phyloP scores from a whole-genome alignment of 2,329 filamentous ascomycete species.

The Cadophora gregata region DNA sequence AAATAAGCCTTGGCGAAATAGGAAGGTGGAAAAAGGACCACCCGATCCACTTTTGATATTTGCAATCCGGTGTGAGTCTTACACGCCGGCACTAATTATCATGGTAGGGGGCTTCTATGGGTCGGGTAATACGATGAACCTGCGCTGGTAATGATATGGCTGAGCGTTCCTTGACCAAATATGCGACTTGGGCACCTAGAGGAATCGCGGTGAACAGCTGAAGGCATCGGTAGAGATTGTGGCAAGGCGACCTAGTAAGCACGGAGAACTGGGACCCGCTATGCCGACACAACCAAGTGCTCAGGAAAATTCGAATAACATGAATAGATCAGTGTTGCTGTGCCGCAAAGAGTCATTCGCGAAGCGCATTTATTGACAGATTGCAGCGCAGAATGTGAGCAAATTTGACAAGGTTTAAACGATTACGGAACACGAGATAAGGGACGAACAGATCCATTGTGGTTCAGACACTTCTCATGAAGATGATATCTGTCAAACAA shows the following conservation, averaged over 20 bases:
- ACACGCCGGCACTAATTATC: background rate
- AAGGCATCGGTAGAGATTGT: background rate
- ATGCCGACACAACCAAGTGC: background rate
- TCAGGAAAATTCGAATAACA: background rate
- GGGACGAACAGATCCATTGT: background rate
- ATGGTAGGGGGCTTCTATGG: background rate
- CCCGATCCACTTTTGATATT: slow-evolving; percentile 15
- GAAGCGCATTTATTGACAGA: slow-evolving; percentile 6
- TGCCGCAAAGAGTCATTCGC: background rate
- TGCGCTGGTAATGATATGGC: background rate
- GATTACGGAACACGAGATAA: background rate
- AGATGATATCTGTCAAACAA: background rate
- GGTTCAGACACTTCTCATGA: background rate
- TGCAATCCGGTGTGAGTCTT: slow-evolving; percentile 11
- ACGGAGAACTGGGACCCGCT: background rate
- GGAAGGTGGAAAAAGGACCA: slow-evolving; percentile 16
- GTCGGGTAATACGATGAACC: background rate
- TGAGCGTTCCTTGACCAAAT: background rate
- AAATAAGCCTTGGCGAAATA: slow-evolving; percentile 5
- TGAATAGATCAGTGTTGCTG: background rate
- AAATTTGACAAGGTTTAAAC: background rate
- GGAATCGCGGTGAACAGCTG: background rate
- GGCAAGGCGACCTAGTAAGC: background rate
- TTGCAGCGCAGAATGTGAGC: background rate
- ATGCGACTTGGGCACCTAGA: background rate